Evolutionary conservation across 2,329 filamentous ascomycete species (phyloP).

Genomic region (Colletotrichum sp.): DNA sequence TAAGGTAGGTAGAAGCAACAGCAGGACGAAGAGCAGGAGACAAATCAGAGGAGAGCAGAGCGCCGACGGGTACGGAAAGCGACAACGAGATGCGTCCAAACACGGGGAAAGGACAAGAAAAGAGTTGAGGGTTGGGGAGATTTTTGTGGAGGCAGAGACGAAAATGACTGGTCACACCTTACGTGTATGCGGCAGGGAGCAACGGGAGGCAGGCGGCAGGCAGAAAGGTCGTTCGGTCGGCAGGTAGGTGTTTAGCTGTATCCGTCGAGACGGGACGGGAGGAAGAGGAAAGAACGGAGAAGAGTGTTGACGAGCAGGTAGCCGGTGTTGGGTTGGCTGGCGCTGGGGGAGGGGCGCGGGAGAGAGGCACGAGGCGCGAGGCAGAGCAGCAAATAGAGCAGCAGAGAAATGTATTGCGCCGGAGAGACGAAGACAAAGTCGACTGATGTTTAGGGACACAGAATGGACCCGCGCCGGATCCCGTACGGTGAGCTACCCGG

Average conservation of each 20-base stretch:
- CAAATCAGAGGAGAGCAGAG: neutral
- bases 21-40: neutral
- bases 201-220: neutral
- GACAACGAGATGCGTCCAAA: neutral
- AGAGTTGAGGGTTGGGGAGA: slow-evolving; percentile 12
- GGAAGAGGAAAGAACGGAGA: neutral
- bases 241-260: neutral
- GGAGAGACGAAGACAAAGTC: slow-evolving; percentile 5
- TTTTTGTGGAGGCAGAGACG: slow-evolving; percentile 12
- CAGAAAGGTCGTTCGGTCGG: neutral
- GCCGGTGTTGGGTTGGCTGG: neutral
- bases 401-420: neutral
- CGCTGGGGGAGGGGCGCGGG: neutral
- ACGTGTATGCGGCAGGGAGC: neutral
- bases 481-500: slow-evolving; percentile 11
- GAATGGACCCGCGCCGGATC: slow-evolving; percentile 11
- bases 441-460: slow-evolving; percentile 3
- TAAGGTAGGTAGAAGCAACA: neutral
- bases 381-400: neutral
- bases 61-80: neutral
- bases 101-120: neutral
- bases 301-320: neutral
- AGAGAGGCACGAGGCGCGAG: neutral
- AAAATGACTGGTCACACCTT: slow-evolving; percentile 22
- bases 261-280: neutral